Evolutionary conservation across 371 early-diverging fungal genomes (phyloP), one percentile per base, ranked within the genome.

Genomic region (Rhizopus arrhizus): DNA sequence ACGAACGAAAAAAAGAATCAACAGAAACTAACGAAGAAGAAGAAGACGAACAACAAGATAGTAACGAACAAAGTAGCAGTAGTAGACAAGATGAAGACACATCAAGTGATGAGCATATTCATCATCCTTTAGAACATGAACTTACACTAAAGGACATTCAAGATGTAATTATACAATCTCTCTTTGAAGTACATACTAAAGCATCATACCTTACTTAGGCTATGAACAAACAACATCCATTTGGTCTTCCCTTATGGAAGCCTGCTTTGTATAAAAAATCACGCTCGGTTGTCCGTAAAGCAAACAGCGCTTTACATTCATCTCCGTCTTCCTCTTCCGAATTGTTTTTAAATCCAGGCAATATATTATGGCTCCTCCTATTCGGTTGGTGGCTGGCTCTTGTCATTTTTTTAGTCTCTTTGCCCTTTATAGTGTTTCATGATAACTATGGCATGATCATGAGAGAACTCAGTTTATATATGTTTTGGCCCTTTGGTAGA

Each of bases 181-280:
- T 40, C 40, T 40, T 12, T 40, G 10, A 35, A 16, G 13, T 48
- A 48, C n/a, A 11, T n/a, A 58, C 43, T 29, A 13, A 49, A 38
- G 33, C 49, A 16, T 12, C 36, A 52, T 4, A 8, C 43, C 5
- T 41, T 13, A 4, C n/a, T 42, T 72, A 92, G 85, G 89, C 89
- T 28, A 88, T 93, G 66, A 93, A 93, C 71, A 85, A 76, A 34
- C 79, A 81, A 28, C 96, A 96, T 77, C 96, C 95, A n/a, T 98
- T 98, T 67, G 98, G 98, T 53, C 66, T 97, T 53, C 92, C 92
- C 9, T 78, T 97, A 12, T 98, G 98, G 98, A 98, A 98, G 74
- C 95, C 96, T 15, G 96, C 97, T 9, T 83, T 98, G 34, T 98
- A 97, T 83, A 94, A 95, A 68, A 98, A 98, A 68, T 83, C 88